These are phyloP conservation scores for Carex cristatella DNA, from an alignment of 176 grass and related monocot genomes.

Conservation along the genomic window DNA sequence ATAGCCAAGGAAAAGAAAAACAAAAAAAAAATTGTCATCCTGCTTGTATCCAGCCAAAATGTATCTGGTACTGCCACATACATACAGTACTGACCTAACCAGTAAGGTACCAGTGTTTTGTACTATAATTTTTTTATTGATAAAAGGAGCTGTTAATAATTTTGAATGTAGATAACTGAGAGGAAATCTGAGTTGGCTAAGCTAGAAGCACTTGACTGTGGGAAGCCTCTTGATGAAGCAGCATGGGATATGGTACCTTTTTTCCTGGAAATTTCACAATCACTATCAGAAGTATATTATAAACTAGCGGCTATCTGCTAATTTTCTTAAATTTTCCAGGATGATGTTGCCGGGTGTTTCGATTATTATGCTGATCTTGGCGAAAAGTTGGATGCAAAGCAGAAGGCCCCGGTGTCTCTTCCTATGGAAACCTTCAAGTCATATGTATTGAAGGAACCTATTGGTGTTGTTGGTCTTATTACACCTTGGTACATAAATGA, in stretches of 20 bases:
- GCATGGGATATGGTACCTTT: conserved; percentile 82
- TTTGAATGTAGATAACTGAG: conserved; percentile 59
- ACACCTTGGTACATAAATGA: conserved; percentile 72
- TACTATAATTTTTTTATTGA: not conserved
- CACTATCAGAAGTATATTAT: not conserved
- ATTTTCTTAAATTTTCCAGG: conserved; percentile 42
- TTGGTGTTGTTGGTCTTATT: conserved; percentile 92
- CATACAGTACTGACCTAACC: not conserved
- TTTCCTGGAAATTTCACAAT: not conserved
- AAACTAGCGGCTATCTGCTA: not conserved
- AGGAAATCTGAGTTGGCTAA: conserved; percentile 76
- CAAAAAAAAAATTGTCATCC: not conserved
- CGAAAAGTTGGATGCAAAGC: conserved; percentile 75
- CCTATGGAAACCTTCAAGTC: conserved; percentile 91
- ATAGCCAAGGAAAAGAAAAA: not conserved
- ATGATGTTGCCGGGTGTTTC: conserved; percentile 98
- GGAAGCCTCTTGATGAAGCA: conserved; percentile 96
- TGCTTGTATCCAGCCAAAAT: not conserved
- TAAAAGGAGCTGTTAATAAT: not conserved
- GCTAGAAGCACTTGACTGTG: conserved; percentile 76
- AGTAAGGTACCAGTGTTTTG: not conserved
- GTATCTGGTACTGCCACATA: not conserved
- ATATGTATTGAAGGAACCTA: conserved; percentile 73
- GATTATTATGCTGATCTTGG: conserved; percentile 85
- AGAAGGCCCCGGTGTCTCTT: conserved; percentile 69